Base-by-base conservation (phyloP, 2,329 filamentous ascomycete genomes). In the Oidium heveae region DNA sequence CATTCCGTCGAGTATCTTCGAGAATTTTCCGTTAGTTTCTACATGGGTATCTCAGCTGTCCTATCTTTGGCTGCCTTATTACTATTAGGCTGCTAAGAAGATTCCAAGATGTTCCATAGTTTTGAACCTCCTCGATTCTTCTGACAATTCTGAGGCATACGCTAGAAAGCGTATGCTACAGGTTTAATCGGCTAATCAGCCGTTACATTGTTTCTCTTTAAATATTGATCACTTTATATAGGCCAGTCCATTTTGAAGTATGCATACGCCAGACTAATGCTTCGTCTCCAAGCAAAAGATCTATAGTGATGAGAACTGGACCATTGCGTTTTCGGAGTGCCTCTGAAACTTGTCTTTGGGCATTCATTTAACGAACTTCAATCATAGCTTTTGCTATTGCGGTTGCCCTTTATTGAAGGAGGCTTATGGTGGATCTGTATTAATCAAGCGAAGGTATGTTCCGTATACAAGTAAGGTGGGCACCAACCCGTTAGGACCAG, bases 321-420 rank as follows among this genome's bases (percentile, higher is more conserved):
- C 54, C 36, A 32, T 56, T 57, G 2, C 52, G 13, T n/a, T 6
- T 54, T 52, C 1, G 55, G 16, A 8, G 49, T 46, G 49, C 53
- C 22, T 57, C 52, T 4, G 36, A 24, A 20, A 56, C n/a, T 39
- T 57, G 12, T 12, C 52, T 22, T 16, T 49, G 24, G 12, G 47
- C 46, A 16, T 39, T 44, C n/a, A 54, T 12, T 20, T 52, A 56
- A 12, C 33, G 6, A 16, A 58, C 39, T 50, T 56, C 51, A 4
- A 33, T 44, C 41, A 54, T 56, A 10, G 51, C 54, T 39, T 58
- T 58, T 10, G 46, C 51, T 49, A 43, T 20, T 9, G 55, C 37
- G 15, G 28, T 16, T 34, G 54, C 46, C 22, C 52, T 5, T 24
- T 55, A 28, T 8, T 16, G 24, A 18, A 50, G 33, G 12, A 52